These are phyloP conservation scores for Starmera stellimalicola DNA, from an alignment of 1,139 yeast species.

Conservation along the genomic window DNA sequence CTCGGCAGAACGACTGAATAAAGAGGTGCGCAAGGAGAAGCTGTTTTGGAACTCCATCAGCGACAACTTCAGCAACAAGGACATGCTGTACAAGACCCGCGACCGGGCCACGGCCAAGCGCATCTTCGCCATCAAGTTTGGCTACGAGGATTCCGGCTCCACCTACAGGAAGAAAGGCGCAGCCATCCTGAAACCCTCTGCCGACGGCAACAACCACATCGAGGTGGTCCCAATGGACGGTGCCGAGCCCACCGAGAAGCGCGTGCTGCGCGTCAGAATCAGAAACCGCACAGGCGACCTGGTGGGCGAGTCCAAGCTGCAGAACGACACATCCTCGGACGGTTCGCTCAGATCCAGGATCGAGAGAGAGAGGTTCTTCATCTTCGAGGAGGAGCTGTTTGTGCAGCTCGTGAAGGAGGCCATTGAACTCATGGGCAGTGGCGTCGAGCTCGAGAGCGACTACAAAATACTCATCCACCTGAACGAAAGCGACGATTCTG, in stretches of 20 bases:
- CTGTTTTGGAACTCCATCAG: conserved; percentile 58
- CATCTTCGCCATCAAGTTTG: conserved; percentile 70
- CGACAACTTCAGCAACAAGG: conserved; percentile 42
- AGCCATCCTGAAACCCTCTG: conserved; percentile 36
- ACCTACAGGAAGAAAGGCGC: conserved; percentile 63
- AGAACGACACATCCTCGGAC: conserved; percentile 12
- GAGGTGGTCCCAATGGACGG: conserved; percentile 29
- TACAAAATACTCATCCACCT: conserved; percentile 56
- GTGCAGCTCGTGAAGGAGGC: conserved; percentile 73
- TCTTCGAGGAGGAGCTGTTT: conserved; percentile 73
- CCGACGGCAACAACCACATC: conserved; percentile 19
- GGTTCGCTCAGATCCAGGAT: conserved; percentile 41
- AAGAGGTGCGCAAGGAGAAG: conserved; percentile 53
- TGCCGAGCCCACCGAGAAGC: conserved; percentile 16
- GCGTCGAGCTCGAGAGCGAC: conserved; percentile 58
- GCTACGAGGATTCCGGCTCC: conserved; percentile 88
- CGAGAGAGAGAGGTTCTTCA: conserved; percentile 52
- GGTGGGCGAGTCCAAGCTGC: conserved; percentile 23
- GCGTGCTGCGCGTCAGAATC: conserved; percentile 42
- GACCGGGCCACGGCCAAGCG: conserved; percentile 41
- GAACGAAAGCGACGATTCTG: conserved; percentile 29
- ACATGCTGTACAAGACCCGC: conserved; percentile 62
- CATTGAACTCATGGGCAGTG: conserved; percentile 56
- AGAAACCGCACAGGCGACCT: conserved; percentile 41
- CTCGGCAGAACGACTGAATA: conserved; percentile 42